Conservation (phyloP, 306 rosid species). For the Comarum palustre region DNA sequence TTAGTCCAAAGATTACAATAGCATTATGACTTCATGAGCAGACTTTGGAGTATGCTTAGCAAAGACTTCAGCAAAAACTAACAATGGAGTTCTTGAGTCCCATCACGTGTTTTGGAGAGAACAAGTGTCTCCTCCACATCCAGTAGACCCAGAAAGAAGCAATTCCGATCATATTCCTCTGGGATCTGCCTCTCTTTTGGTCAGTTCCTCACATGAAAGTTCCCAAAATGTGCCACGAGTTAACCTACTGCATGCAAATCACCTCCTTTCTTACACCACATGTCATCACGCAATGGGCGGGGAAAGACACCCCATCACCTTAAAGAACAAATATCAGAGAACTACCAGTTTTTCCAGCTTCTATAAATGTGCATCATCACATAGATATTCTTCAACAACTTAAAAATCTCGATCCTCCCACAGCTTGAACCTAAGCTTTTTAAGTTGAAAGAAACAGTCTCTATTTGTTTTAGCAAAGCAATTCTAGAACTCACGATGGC, state of each 20-base stretch:
- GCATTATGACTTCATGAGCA: neutral
- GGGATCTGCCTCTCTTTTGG: neutral
- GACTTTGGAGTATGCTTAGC: neutral
- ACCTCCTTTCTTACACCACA: neutral
- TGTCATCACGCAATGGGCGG: neutral
- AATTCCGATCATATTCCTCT: neutral
- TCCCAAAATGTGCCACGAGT: conserved; percentile 24
- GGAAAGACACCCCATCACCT: neutral
- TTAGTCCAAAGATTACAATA: neutral
- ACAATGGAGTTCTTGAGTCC: neutral
- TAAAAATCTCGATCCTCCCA: neutral
- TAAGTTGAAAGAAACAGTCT: neutral
- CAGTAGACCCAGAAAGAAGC: neutral
- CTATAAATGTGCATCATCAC: neutral
- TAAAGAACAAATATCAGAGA: neutral
- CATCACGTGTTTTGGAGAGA: neutral
- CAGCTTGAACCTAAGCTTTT: neutral
- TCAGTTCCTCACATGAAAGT: neutral
- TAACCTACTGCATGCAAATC: conserved; percentile 13
- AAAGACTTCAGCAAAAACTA: neutral
- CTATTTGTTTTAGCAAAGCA: neutral
- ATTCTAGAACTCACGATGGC: neutral
- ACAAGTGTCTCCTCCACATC: neutral
- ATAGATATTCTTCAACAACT: neutral
- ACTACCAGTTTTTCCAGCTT: neutral